Percentiles rank a stretch among this genome's conserved stretches.
phyloP scores from a whole-genome alignment of 192 early-diverging fungal genomes.

The Mortierella antarctica region DNA sequence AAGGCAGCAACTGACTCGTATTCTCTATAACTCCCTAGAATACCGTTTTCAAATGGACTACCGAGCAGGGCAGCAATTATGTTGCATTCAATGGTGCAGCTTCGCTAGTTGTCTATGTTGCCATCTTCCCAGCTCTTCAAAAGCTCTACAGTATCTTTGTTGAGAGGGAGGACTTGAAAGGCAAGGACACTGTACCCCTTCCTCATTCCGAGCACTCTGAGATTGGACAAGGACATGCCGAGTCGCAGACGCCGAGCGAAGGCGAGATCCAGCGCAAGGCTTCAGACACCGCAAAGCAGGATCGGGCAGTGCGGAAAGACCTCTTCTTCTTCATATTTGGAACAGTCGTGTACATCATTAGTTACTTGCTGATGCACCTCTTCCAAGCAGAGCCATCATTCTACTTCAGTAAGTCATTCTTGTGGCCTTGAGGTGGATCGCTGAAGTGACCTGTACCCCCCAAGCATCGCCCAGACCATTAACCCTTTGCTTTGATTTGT shows the following conservation, averaged over 20 bases:
- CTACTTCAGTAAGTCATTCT: conserved; percentile 18
- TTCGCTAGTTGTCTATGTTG: conserved; percentile 26
- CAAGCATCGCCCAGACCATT: not conserved
- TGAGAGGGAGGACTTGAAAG: not conserved
- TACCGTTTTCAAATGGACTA: conserved; percentile 25
- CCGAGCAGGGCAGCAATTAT: conserved; percentile 11
- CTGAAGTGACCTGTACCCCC: not conserved
- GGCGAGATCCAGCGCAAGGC: not conserved
- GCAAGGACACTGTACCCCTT: not conserved
- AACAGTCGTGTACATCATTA: not conserved
- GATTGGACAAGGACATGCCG: not conserved
- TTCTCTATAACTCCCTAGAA: conserved; percentile 9
- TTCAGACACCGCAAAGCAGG: not conserved
- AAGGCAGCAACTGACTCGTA: not conserved
- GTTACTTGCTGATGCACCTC: conserved; percentile 13
- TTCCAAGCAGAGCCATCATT: conserved; percentile 5
- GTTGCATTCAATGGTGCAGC: conserved; percentile 6
- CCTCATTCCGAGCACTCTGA: not conserved
- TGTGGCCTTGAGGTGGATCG: not conserved
- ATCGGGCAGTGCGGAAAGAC: conserved; percentile 4
- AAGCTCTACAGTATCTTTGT: conserved; percentile 15
- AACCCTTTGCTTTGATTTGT: not conserved
- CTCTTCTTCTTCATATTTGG: conserved; percentile 43
- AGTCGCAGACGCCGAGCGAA: not conserved
- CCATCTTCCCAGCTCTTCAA: conserved; percentile 29